Evolutionary conservation across 208 protist species (phyloP), one percentile per base, ranked within the genome.

Genomic region (Acanthamoeba healyi): DNA sequence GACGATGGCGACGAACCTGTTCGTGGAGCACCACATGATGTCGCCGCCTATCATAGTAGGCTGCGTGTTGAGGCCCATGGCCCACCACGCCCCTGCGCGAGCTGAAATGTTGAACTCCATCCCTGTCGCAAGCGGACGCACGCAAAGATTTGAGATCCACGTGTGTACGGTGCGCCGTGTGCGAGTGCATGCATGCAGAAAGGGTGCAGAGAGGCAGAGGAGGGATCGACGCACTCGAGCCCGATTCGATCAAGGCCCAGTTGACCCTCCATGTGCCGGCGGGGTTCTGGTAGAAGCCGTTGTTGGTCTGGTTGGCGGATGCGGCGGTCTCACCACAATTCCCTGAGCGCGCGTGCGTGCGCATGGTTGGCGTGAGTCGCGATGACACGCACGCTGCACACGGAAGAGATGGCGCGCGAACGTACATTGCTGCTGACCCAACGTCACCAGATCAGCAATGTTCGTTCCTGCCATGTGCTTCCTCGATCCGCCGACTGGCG

Each of bases 61-160:
- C 10, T 89, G 4, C 9, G 49, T 89, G 49, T 89, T 89, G 56
- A 89, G 38, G 46, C 81, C 81, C 7, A 89, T 5, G 2, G 81
- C 81, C 81, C 46, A 67, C 81, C 81, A 89, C 0, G 51, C 34
- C 29, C 14, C 38, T 6, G 81, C 42, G 51, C 40, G 51, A 9
- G 81, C 81, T 7, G 32, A 65, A 1, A 89, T 65, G 19, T 56
- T 63, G 46, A 89, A 89, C 81, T 89, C 81, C 32, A 89, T 65
- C 34, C 26, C 81, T 89, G 46, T n/a, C 40, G 32, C 7, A 89
- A 22, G 15, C 19, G 12, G 32, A 63, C 32, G 40, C n/a, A n/a
- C n/a, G n/a, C n/a, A n/a, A n/a, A n/a, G n/a, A n/a, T n/a, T n/a
- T n/a, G n/a, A n/a, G n/a, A n/a, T n/a, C n/a, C n/a, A n/a, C n/a